A percentile compares a stretch with the other conserved stretches of the same genome.
These are phyloP conservation scores for Coffea eugenioides DNA, from an alignment of 257 asterid species.

Conservation along the genomic window DNA sequence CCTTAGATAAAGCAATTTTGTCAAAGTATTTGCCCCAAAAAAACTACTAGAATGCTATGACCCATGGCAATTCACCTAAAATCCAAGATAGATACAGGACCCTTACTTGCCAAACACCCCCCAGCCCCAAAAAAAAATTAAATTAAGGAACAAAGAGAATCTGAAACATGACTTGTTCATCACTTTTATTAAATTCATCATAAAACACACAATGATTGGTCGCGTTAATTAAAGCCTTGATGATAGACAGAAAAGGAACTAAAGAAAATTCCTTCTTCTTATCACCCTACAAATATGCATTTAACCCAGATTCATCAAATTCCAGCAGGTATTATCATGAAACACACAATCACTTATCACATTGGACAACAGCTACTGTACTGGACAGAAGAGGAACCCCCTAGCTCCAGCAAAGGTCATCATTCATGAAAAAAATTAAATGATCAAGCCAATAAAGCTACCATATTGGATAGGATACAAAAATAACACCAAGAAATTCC, in stretches of 20 bases:
- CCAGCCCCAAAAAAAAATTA: neutral
- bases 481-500: neutral
- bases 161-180: neutral
- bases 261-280: neutral
- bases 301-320: neutral
- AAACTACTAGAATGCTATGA: neutral
- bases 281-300: neutral
- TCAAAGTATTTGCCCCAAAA: neutral
- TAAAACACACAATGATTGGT: neutral
- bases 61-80: neutral
- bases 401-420: neutral
- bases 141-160: too few relatives aligned
- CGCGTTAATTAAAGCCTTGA: neutral
- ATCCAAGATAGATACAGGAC: neutral
- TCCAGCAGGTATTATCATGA: neutral
- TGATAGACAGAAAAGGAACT: neutral
- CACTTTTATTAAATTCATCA: neutral
- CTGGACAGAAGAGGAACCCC: neutral
- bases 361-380: neutral
- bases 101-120: neutral
- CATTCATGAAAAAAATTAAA: neutral
- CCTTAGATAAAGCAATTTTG: too few relatives aligned
- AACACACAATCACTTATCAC: neutral
- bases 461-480: neutral
- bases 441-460: neutral